Base-by-base conservation (phyloP, 257 asterid species). In the Mentha longifolia region DNA sequence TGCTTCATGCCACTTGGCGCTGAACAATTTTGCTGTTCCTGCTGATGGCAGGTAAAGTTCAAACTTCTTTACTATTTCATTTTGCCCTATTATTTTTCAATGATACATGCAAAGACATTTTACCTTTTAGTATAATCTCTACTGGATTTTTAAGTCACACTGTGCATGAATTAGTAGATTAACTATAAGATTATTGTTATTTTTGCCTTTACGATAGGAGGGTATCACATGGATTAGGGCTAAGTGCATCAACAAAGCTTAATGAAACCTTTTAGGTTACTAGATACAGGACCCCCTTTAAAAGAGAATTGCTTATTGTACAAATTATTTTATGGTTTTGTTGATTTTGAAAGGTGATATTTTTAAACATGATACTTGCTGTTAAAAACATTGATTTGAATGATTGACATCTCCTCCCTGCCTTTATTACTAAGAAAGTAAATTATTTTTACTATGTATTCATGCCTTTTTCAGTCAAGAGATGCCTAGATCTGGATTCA, bases 21-120 rank as follows among this genome's bases (percentile, higher is more conserved):
- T 94, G 84, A 94, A 94, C 86, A 88, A 79, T 82, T 94, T 86
- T 77, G 96, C 96, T 16, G 83, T 79, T 72, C 82, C 94, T 62
- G 84, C 69, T 77, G 96, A 88, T 78, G 89, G 89, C 73, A 88
- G 92, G 98, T 92, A 76, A 78, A 73, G 59, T 43, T 55, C 76
- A 54, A 73, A 25, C 68, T 30, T 67, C 54, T 73, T 64, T 15
- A 47, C 62, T 68, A 58, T 61, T 76, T 46, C 75, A n/a, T 39
- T 76, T 47, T 73, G 11, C 37, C 59, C 52, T 31, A 9, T 51
- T 57, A 47, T 70, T 20, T 12, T 54, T 47, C 67, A 31, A 20
- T 22, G 73, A 31, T 33, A 33, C 15, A 47, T 58, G 46, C 31
- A n/a, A 16, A n/a, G 14, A 16, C 37, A 14, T 41, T 28, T 51